Percentiles rank a stretch among this genome's conserved stretches.
Conservation (phyloP, 768 basidiomycete species). For the Tulasnella sp. region DNA sequence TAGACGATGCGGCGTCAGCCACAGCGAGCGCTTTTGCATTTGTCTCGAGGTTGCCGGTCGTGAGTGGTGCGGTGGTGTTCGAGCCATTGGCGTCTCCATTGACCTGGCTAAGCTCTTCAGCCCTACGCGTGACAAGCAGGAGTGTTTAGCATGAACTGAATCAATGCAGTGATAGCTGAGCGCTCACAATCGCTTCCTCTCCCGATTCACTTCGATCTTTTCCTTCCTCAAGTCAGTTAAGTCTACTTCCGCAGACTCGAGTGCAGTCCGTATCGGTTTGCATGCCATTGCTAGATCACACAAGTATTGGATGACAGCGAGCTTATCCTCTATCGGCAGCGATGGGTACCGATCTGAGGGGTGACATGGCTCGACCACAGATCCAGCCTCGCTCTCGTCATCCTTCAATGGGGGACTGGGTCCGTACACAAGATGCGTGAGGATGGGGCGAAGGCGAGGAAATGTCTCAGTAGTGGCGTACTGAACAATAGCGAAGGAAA, state of each 20-base stretch:
- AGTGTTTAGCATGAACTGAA: not conserved
- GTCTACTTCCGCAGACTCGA: slow-evolving; percentile 84
- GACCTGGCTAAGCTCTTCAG: slow-evolving; percentile 5
- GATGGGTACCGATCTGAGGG: slow-evolving; percentile 58
- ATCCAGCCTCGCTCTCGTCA: slow-evolving; percentile 15
- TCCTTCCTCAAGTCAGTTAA: slow-evolving; percentile 90
- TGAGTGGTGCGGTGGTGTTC: not conserved
- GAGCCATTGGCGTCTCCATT: slow-evolving; percentile 10
- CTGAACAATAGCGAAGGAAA: slow-evolving; percentile 29
- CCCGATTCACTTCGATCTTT: slow-evolving; percentile 87
- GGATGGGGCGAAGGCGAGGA: slow-evolving; percentile 55
- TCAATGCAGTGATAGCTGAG: not conserved
- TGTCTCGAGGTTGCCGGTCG: slow-evolving; percentile 12
- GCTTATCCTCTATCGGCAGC: slow-evolving; percentile 66
- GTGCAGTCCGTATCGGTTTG: slow-evolving; percentile 74
- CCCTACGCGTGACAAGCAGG: slow-evolving; percentile 18
- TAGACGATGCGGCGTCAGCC: not conserved
- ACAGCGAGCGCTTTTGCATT: not conserved
- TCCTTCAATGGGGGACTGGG: slow-evolving; percentile 33
- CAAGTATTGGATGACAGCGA: slow-evolving; percentile 78
- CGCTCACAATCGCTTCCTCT: slow-evolving; percentile 78
- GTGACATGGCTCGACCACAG: slow-evolving; percentile 23
- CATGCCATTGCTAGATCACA: slow-evolving; percentile 83
- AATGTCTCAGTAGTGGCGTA: slow-evolving; percentile 64
- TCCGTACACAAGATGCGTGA: slow-evolving; percentile 63